These are phyloP conservation scores for Fusarium coicis DNA, from an alignment of 2,329 filamentous ascomycete species.

Conservation along the genomic window DNA sequence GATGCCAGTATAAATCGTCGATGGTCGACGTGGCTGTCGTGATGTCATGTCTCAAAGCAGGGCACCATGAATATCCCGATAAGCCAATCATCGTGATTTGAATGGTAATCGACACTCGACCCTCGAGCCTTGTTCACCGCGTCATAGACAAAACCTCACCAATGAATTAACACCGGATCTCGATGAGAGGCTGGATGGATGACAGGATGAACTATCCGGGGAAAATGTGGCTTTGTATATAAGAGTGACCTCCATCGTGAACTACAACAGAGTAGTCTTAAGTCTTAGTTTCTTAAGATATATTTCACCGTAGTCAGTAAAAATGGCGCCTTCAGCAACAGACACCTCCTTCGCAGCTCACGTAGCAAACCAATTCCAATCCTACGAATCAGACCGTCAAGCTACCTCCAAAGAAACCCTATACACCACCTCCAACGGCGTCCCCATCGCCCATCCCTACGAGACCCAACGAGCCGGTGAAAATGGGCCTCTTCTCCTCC, in stretches of 20 bases:
- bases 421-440: conserved; percentile 68
- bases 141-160: conserved; percentile 22
- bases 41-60: conserved; percentile 12
- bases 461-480: conserved; percentile 66
- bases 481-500: conserved; percentile 67
- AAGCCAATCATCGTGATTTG: conserved; percentile 18
- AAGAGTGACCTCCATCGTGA: background rate
- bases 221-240: background rate
- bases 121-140: conserved; percentile 9
- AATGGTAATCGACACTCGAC: conserved; percentile 13
- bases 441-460: conserved; percentile 67
- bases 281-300: background rate
- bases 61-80: conserved; percentile 16
- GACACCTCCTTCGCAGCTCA: conserved; percentile 52
- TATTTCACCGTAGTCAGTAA: background rate
- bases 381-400: conserved; percentile 55
- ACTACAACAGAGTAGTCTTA: rapidly evolving
- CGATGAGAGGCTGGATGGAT: background rate
- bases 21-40: background rate
- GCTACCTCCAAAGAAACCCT: conserved; percentile 53
- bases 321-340: conserved; percentile 43
- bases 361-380: conserved; percentile 50
- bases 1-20: background rate
- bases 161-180: background rate
- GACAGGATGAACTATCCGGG: conserved; percentile 5